A percentile compares a stretch with the other conserved stretches of the same genome.
Evolutionary conservation across 2,329 filamentous ascomycete genomes (phyloP).

Genomic region (Ceratocystis ficicola): DNA sequence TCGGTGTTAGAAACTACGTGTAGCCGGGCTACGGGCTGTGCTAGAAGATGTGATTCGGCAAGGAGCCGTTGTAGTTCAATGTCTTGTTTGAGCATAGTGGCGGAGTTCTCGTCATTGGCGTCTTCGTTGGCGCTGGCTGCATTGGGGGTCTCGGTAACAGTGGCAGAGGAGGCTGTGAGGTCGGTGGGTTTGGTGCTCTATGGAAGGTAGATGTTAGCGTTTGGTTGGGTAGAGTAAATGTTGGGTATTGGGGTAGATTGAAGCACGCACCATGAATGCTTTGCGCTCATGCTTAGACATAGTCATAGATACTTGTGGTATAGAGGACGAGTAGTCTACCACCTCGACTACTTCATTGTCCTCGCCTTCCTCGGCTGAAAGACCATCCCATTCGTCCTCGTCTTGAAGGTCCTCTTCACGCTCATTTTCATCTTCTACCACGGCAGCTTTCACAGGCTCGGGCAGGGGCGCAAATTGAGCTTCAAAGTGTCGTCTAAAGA

Average conservation of each 20-base stretch:
- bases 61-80: conserved; percentile 83
- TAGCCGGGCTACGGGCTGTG: conserved; percentile 38
- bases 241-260: not conserved
- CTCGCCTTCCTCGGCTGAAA: conserved; percentile 23
- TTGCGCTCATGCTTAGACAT: conserved; percentile 61
- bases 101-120: conserved; percentile 44
- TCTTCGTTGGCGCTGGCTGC: conserved; percentile 25
- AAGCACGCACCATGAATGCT: conserved; percentile 55
- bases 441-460: conserved; percentile 26
- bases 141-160: conserved; percentile 22
- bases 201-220: not conserved
- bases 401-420: conserved; percentile 25
- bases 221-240: not conserved
- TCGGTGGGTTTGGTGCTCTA: conserved; percentile 35
- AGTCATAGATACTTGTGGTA: conserved; percentile 30
- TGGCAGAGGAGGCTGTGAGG: conserved; percentile 33
- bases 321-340: conserved; percentile 44
- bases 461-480: conserved; percentile 68
- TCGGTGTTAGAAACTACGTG: conserved; percentile 29
- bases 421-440: conserved; percentile 26
- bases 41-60: conserved; percentile 77
- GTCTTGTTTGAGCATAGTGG: conserved; percentile 74
- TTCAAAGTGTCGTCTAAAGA: conserved; percentile 79
- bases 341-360: conserved; percentile 40
- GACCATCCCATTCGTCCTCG: conserved; percentile 25